Conservation (phyloP, 2,329 filamentous ascomycete species). For the Stylonectria norvegica region DNA sequence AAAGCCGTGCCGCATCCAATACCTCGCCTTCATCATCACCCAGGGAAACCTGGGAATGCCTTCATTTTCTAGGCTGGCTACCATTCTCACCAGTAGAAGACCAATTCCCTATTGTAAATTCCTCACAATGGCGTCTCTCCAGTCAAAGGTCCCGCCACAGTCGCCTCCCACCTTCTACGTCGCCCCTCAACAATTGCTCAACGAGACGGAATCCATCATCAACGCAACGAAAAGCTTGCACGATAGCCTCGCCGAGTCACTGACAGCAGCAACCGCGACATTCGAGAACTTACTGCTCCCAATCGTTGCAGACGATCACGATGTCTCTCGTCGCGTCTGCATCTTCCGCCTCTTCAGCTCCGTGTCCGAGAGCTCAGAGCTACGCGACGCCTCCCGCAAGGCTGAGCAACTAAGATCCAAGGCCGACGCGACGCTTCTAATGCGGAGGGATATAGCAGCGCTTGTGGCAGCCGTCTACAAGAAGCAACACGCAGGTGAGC, state of each 20-base stretch:
- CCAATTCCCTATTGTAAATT: too few relatives aligned
- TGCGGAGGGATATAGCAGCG: conserved; percentile 24
- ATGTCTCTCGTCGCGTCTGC: conserved; percentile 10
- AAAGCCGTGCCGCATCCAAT: too few relatives aligned
- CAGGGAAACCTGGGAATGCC: too few relatives aligned
- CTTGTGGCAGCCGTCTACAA: conserved; percentile 22
- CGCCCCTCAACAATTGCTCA: conserved; percentile 13
- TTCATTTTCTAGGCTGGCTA: too few relatives aligned
- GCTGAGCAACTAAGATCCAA: conserved; percentile 21
- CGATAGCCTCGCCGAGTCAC: conserved; percentile 16
- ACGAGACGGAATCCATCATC: conserved; percentile 34
- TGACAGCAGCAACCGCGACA: conserved; percentile 18
- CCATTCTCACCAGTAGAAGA: too few relatives aligned
- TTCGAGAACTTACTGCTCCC: conserved; percentile 20
- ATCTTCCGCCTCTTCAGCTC: conserved; percentile 25
- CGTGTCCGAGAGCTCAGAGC: conserved; percentile 19
- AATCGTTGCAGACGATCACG: conserved; percentile 22
- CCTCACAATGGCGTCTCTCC: conserved; percentile 11
- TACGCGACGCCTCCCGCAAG: conserved; percentile 27
- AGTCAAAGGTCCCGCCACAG: conserved; percentile 17
- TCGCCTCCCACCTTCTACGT: conserved; percentile 18
- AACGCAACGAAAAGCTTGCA: conserved; percentile 15
- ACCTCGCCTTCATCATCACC: too few relatives aligned
- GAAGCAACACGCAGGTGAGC: conserved; percentile 13
- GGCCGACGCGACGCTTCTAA: conserved; percentile 15